Conservation (phyloP, 345 rosid species). For the Gossypium mustelinum region DNA sequence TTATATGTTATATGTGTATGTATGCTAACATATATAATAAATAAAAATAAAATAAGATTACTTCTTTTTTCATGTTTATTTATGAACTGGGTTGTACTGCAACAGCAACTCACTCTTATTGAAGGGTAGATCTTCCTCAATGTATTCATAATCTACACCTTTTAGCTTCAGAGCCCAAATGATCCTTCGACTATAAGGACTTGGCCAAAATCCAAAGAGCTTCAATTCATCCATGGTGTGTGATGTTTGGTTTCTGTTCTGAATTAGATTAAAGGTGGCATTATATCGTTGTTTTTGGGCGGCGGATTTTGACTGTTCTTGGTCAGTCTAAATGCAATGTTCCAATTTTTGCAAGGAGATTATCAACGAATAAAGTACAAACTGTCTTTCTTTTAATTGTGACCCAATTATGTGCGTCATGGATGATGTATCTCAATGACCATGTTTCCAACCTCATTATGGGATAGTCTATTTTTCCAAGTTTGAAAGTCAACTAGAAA, state of each 20-base stretch:
- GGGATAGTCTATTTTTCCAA: rapidly evolving
- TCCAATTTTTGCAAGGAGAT: no score
- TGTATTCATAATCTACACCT: conserved; percentile 7
- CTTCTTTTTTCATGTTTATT: not conserved
- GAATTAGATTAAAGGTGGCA: not conserved
- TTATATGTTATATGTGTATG: no score
- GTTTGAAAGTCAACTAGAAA: no score
- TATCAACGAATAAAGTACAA: no score
- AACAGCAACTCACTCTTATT: conserved; percentile 7
- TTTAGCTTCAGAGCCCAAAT: conserved; percentile 16
- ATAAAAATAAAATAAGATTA: no score
- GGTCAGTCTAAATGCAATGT: not conserved
- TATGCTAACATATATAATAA: no score
- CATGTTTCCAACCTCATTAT: no score
- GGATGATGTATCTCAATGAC: not conserved
- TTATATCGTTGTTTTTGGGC: not conserved
- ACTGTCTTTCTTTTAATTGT: no score
- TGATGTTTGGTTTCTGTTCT: not conserved
- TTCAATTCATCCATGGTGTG: conserved; percentile 10
- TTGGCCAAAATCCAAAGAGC: conserved; percentile 14
- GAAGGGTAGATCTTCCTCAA: conserved; percentile 2
- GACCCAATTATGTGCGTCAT: not conserved
- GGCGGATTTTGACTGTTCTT: not conserved
- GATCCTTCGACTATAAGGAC: conserved; percentile 9
- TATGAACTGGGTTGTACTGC: conserved; percentile 8